A percentile compares a stretch with the other conserved stretches of the same genome.
phyloP scores from a whole-genome alignment of 164 flowering plant species.

The Echeveria elegans region DNA sequence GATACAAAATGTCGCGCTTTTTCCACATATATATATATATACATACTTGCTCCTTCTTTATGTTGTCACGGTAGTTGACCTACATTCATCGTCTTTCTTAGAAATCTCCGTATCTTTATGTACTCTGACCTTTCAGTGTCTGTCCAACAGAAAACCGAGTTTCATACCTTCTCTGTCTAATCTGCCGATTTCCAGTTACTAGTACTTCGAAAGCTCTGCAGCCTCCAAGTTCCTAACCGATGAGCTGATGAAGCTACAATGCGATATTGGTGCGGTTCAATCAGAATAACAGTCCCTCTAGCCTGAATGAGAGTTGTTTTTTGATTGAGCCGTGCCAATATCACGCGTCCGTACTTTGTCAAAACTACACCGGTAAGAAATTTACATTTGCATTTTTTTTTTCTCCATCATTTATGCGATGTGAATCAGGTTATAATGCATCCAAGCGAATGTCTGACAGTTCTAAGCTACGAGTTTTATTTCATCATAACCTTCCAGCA shows the following conservation, averaged over 20 bases:
- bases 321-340: conserved; percentile 53
- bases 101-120: background rate
- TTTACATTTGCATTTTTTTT: background rate
- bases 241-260: conserved; percentile 5
- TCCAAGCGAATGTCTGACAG: background rate
- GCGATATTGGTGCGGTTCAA: conserved; percentile 60
- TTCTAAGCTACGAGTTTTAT: background rate
- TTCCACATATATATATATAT: background rate
- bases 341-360: conserved; percentile 17
- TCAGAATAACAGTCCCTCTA: conserved; percentile 22
- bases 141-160: background rate
- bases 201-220: background rate
- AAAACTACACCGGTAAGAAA: background rate
- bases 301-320: conserved; percentile 15
- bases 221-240: background rate
- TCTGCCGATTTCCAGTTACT: background rate
- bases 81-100: background rate
- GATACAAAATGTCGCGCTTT: background rate
- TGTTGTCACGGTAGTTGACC: conserved; percentile 6
- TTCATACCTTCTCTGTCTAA: background rate
- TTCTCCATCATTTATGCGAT: background rate
- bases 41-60: background rate
- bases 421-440: background rate
- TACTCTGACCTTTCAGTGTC: background rate
- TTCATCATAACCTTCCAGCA: background rate